Evolutionary conservation across 768 basidiomycete species (phyloP).

Genomic region (Boletus patriciae): DNA sequence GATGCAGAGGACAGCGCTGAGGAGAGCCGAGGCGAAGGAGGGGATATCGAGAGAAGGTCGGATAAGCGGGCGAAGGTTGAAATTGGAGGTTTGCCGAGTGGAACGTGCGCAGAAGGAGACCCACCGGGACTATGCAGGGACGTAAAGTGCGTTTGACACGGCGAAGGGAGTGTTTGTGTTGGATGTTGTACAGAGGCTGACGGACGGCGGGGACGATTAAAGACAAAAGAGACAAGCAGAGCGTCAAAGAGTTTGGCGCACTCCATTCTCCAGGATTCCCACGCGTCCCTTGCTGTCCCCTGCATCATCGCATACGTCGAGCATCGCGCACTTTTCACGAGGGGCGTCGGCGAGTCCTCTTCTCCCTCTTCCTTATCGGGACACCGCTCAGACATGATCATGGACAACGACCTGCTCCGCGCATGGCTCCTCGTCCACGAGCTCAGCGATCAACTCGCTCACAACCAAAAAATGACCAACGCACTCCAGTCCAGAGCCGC

Average conservation of each 20-base stretch:
- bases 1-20: no score
- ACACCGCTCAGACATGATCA: slow-evolving; percentile 33
- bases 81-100: slow-evolving; percentile 27
- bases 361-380: slow-evolving; percentile 10
- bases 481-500: slow-evolving; percentile 68
- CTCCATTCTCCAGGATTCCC: slow-evolving; percentile 15
- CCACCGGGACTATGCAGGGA: slow-evolving; percentile 7
- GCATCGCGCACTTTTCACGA: background rate
- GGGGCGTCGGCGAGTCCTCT: slow-evolving; percentile 11
- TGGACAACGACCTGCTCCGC: slow-evolving; percentile 71
- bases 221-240: background rate
- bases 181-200: slow-evolving; percentile 32
- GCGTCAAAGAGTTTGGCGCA: background rate
- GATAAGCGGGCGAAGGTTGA: slow-evolving; percentile 12
- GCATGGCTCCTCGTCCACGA: slow-evolving; percentile 81
- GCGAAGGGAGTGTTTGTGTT: slow-evolving; percentile 29
- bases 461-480: slow-evolving; percentile 74
- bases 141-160: slow-evolving; percentile 11
- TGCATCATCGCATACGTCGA: background rate
- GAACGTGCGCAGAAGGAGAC: slow-evolving; percentile 25
- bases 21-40: no score
- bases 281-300: slow-evolving; percentile 7
- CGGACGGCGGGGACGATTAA: slow-evolving; percentile 26
- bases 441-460: slow-evolving; percentile 77
- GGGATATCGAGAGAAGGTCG: slow-evolving; percentile 18